A percentile compares a stretch with the other conserved stretches of the same genome.
phyloP scores from a whole-genome alignment of 768 basidiomycete species.

The Tulasnella sp. region DNA sequence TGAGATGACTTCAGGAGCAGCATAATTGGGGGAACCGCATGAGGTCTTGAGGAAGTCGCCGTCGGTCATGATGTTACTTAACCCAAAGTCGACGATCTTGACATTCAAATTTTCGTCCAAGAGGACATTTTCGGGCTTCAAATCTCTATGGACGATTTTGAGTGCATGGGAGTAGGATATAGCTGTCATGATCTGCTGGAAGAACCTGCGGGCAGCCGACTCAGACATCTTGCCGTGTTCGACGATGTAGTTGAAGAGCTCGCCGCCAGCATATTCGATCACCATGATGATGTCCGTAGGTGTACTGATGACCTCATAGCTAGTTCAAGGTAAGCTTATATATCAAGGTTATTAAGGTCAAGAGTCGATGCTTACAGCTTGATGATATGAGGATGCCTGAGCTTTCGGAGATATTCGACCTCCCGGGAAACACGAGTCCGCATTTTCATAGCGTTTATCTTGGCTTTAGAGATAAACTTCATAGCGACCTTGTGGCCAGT shows the following conservation, averaged over 20 bases:
- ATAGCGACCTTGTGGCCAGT: conserved; percentile 94
- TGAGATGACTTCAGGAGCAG: conserved; percentile 93
- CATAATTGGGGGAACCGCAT: conserved; percentile 97
- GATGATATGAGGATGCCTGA: conserved; percentile 94
- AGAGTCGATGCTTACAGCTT: conserved; percentile 60
- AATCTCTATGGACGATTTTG: conserved; percentile 94
- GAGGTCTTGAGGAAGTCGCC: conserved; percentile 95
- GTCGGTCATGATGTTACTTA: conserved; percentile 35
- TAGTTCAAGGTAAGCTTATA: conserved; percentile 16
- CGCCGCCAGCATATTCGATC: conserved; percentile 89
- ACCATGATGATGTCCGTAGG: conserved; percentile 96
- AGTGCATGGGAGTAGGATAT: conserved; percentile 94
- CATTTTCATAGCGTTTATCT: conserved; percentile 82
- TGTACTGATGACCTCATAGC: conserved; percentile 64
- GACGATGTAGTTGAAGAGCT: conserved; percentile 97
- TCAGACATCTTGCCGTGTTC: conserved; percentile 86
- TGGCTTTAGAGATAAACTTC: conserved; percentile 93
- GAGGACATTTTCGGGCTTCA: conserved; percentile 94
- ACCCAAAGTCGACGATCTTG: conserved; percentile 98
- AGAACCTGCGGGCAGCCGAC: conserved; percentile 77
- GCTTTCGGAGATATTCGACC: conserved; percentile 90
- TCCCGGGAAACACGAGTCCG: conserved; percentile 86
- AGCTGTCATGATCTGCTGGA: conserved; percentile 95
- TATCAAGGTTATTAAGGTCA: conserved; percentile 41
- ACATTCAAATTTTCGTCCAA: conserved; percentile 37